These are phyloP conservation scores for Globisporangium viniferum DNA, from an alignment of 352 stramenopile species.

Conservation along the genomic window DNA sequence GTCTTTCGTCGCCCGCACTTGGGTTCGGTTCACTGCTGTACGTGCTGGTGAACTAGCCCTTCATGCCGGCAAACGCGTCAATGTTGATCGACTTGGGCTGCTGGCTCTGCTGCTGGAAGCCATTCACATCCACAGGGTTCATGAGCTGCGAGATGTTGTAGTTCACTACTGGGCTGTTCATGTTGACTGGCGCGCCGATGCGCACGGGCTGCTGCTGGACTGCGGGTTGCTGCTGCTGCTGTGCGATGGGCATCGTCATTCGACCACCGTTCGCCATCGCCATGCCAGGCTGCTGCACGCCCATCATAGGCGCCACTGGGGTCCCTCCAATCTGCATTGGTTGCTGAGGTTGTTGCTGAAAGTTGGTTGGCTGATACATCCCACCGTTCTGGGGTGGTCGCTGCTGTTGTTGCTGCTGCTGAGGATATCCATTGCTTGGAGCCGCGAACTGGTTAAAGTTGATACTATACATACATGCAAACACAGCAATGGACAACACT, in stretches of 20 bases:
- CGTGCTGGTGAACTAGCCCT: constrained; percentile 16
- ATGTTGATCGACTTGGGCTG: constrained; percentile 80
- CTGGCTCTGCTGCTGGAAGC: constrained; percentile 21
- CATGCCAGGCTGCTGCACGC: constrained; percentile 22
- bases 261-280: background rate
- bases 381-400: constrained; percentile 20
- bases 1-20: too few relatives aligned
- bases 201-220: background rate
- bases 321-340: constrained; percentile 17
- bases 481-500: too few relatives aligned
- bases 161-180: constrained; percentile 43
- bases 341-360: constrained; percentile 28
- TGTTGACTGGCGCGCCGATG: background rate
- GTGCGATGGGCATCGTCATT: constrained; percentile 4
- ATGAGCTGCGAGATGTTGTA: constrained; percentile 85
- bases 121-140: constrained; percentile 67
- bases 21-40: background rate
- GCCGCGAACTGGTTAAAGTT: constrained; percentile 51
- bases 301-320: constrained; percentile 6
- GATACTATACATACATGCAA: constrained; percentile 21
- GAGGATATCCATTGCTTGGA: constrained; percentile 21
- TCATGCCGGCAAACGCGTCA: constrained; percentile 69
- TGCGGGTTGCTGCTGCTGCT: background rate
- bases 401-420: constrained; percentile 22
- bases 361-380: constrained; percentile 19